Percentiles rank a stretch among this genome's conserved stretches.
phyloP scores from a whole-genome alignment of 768 basidiomycete species.

The Hericium alpestre region DNA sequence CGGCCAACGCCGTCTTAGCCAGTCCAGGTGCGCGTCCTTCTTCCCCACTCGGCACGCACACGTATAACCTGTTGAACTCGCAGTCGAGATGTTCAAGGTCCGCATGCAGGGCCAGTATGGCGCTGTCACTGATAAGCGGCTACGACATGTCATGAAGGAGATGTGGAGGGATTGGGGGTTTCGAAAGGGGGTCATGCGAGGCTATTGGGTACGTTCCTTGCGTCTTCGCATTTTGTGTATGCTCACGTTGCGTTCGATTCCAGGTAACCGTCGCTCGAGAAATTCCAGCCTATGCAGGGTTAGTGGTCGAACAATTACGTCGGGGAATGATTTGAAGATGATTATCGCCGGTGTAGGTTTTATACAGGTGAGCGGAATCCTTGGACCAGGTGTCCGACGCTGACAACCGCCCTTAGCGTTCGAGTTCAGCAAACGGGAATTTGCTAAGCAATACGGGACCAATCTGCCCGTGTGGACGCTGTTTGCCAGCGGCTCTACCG shows the following conservation, averaged over 20 bases:
- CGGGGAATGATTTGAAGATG: neutral
- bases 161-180: constrained; percentile 88
- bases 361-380: constrained; percentile 41
- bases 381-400: neutral
- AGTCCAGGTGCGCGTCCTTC: constrained; percentile 56
- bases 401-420: constrained; percentile 41
- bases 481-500: constrained; percentile 71
- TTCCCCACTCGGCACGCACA: neutral
- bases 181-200: constrained; percentile 83
- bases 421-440: constrained; percentile 79
- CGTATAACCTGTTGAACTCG: constrained; percentile 1
- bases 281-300: constrained; percentile 94
- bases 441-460: constrained; percentile 50
- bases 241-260: neutral
- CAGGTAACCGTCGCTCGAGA: constrained; percentile 87
- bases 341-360: constrained; percentile 34
- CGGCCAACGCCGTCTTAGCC: constrained; percentile 80
- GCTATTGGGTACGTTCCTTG: constrained; percentile 70
- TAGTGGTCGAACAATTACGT: neutral
- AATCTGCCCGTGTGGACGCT: constrained; percentile 79
- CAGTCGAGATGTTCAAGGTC: constrained; percentile 98
- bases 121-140: constrained; percentile 60
- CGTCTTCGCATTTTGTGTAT: neutral
- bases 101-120: constrained; percentile 97
- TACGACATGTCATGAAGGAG: constrained; percentile 61